These are phyloP conservation scores for Neurospora tetraspora DNA, from an alignment of 495 filamentous ascomycete genomes.

Conservation along the genomic window DNA sequence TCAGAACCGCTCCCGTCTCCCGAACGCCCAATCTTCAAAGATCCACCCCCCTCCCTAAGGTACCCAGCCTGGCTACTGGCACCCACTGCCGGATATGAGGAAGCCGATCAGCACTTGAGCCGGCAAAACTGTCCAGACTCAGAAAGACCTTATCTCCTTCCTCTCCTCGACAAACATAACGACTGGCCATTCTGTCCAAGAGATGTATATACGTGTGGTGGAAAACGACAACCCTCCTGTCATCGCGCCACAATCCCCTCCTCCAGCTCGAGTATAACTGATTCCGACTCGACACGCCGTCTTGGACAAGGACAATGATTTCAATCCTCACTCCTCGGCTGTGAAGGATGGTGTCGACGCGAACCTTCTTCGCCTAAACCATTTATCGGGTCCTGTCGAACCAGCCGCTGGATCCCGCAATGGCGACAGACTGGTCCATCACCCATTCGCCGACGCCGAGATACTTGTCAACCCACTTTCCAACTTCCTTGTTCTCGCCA, in stretches of 20 bases:
- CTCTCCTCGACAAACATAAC: background rate
- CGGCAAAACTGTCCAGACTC: background rate
- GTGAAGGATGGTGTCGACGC: background rate
- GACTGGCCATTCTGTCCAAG: background rate
- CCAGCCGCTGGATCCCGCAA: constrained; percentile 75
- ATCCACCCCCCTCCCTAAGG: background rate
- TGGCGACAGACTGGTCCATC: constrained; percentile 91
- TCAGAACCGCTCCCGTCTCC: background rate
- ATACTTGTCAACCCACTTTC: constrained; percentile 90
- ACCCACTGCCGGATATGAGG: background rate
- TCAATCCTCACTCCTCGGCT: background rate
- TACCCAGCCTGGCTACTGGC: background rate
- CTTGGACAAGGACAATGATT: background rate
- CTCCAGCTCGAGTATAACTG: background rate
- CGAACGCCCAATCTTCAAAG: background rate
- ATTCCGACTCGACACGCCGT: background rate
- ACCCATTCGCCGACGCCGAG: constrained; percentile 94
- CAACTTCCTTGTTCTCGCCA: constrained; percentile 69
- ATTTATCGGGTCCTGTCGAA: constrained; percentile 79
- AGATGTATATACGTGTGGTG: background rate
- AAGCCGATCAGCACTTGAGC: background rate
- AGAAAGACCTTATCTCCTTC: background rate
- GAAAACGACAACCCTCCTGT: background rate
- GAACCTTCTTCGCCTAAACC: background rate
- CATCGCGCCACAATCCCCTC: background rate